These are phyloP conservation scores for Glonium stellatum DNA, from an alignment of 495 filamentous ascomycete genomes.

Conservation along the genomic window DNA sequence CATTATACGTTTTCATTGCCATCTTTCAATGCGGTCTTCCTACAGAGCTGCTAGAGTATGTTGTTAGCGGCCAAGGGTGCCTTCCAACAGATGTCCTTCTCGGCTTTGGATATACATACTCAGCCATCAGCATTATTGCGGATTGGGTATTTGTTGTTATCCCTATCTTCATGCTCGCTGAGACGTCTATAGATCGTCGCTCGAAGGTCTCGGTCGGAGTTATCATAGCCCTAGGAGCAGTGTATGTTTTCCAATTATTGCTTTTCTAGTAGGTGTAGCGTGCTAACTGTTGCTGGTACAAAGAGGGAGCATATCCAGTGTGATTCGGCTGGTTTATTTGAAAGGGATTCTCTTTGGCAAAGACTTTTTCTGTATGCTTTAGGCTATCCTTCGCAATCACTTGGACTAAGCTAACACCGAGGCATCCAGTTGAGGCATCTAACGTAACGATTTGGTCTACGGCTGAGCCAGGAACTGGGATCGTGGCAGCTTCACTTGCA, in stretches of 20 bases:
- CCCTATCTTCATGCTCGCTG: constrained; percentile 38
- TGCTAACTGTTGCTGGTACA: neutral
- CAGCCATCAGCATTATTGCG: constrained; percentile 35
- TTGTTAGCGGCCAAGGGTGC: constrained; percentile 27
- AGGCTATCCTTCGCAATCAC: neutral
- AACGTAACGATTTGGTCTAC: too few relatives aligned
- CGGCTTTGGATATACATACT: constrained; percentile 31
- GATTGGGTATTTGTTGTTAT: constrained; percentile 42
- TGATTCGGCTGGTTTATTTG: constrained; percentile 25
- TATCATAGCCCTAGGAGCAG: constrained; percentile 19
- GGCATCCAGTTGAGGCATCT: too few relatives aligned
- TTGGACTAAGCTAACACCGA: too few relatives aligned
- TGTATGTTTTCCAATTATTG: constrained; percentile 13
- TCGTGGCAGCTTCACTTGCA: too few relatives aligned
- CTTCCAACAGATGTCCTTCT: constrained; percentile 28
- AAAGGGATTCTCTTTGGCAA: constrained; percentile 16
- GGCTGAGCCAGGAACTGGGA: too few relatives aligned
- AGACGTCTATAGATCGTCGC: constrained; percentile 33
- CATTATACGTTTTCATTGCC: constrained; percentile 35
- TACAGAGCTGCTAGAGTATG: neutral
- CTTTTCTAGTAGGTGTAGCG: neutral
- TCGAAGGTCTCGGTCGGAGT: constrained; percentile 19
- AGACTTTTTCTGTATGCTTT: constrained; percentile 19
- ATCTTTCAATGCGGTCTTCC: constrained; percentile 41
- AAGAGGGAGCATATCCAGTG: constrained; percentile 17